Conservation (phyloP, 768 basidiomycete species). For the Leccinum obscurum region DNA sequence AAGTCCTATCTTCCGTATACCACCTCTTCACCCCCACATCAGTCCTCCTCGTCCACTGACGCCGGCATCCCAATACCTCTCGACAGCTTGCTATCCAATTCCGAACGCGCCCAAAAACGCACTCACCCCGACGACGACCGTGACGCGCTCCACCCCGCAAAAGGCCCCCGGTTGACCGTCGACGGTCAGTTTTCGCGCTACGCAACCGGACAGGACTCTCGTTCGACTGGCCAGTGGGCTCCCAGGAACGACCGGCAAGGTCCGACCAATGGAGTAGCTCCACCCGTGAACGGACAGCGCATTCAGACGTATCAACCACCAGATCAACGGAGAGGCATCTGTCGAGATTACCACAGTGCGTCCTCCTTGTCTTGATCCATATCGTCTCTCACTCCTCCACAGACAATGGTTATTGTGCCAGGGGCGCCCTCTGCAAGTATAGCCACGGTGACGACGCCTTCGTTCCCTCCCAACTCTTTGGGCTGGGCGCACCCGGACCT, state of each 20-base stretch:
- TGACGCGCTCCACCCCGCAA: slow-evolving; percentile 58
- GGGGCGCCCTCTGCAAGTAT: slow-evolving; percentile 87
- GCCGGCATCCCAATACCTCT: slow-evolving; percentile 80
- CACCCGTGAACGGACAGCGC: slow-evolving; percentile 43
- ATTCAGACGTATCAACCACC: slow-evolving; percentile 67
- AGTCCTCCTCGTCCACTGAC: slow-evolving; percentile 43
- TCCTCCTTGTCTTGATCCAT: slow-evolving; percentile 15
- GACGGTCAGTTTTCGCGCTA: slow-evolving; percentile 72
- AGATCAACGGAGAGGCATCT: slow-evolving; percentile 75
- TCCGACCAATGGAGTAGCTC: slow-evolving; percentile 27
- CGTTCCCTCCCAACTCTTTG: slow-evolving; percentile 67
- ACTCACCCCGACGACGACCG: slow-evolving; percentile 60
- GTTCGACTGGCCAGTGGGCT: slow-evolving; percentile 44
- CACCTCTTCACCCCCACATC: slow-evolving; percentile 40
- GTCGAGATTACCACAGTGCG: slow-evolving; percentile 93
- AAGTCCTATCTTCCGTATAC: slow-evolving; percentile 84
- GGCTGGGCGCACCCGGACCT: slow-evolving; percentile 45
- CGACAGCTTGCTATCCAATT: slow-evolving; percentile 56
- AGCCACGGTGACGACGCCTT: slow-evolving; percentile 91
- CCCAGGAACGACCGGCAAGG: slow-evolving; percentile 34
- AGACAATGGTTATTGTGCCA: slow-evolving; percentile 92
- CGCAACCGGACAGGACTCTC: slow-evolving; percentile 42
- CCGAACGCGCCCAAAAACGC: slow-evolving; percentile 65
- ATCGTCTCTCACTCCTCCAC: slow-evolving; percentile 8
- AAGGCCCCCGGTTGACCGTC: slow-evolving; percentile 66